Base-by-base conservation (phyloP, 2,329 filamentous ascomycete genomes). In the Incumbomyces delicatus region DNA sequence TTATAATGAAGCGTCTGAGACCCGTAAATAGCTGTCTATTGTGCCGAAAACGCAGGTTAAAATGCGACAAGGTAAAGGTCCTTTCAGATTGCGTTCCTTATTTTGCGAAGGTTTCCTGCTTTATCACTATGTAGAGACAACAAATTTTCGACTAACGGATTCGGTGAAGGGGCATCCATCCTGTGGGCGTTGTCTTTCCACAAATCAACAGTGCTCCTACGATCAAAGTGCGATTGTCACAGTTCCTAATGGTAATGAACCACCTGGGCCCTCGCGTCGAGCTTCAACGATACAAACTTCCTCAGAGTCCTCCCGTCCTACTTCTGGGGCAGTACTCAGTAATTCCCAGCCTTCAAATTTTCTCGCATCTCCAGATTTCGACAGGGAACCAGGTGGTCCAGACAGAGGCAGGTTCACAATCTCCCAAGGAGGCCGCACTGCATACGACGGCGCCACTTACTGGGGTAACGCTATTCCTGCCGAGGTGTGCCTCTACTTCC, bases 401-500 rank as follows among this genome's bases (percentile, higher is more conserved):
- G 48, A 48, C 27, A 48, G 29, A 33, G 48, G 50, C 20, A 33
- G 46, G 2, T 14, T 53, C 17, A 35, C 44, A 31, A 37, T 53
- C 13, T 49, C 41, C 35, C 33, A 45, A 17, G 50, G 50, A 17
- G 50, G 50, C 11, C 49, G 50, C 27, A 49, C 51, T 16, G 39
- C 33, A n/a, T 53, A 53, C 32, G 22, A 41, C 12, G 51, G 51
- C 14, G 51, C 49, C 14, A 53, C 51, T 2, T 51, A 42, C 18
- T 53, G 51, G 51, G 51, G 46, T n/a, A 54, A 54, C 37, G 29
- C 47, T n/a, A 52, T 54, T 8, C 50, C 50, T 37, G 31, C 29
- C 4, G 51, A 53, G 47, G 51, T 53, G 16, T 37, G 13, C 18
- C 31, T 12, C 31, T 20, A 12, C 8, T 5, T 3, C n/a, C 29